A percentile compares a stretch with the other conserved stretches of the same genome.
These are phyloP conservation scores for Fusarium devonianum DNA, from an alignment of 2,329 filamentous ascomycete species.

Conservation along the genomic window DNA sequence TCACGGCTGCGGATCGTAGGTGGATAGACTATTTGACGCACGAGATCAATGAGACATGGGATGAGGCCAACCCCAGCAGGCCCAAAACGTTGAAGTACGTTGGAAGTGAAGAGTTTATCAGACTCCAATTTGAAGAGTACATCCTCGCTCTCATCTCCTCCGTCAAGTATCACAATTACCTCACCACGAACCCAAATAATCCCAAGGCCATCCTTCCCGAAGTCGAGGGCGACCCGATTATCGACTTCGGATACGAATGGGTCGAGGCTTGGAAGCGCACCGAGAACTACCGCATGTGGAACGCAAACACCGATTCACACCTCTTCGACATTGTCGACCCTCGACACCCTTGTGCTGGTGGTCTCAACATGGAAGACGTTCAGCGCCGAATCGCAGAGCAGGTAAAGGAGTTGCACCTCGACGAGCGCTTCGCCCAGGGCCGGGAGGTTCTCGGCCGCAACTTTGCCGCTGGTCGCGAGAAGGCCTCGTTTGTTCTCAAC, in stretches of 20 bases:
- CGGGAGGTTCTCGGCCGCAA: conserved; percentile 88
- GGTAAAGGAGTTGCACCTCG: conserved; percentile 90
- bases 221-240: conserved; percentile 82
- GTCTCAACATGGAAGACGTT: conserved; percentile 91
- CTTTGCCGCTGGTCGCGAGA: conserved; percentile 85
- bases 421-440: conserved; percentile 85
- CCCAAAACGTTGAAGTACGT: conserved; percentile 96
- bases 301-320: conserved; percentile 79
- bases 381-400: conserved; percentile 89
- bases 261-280: conserved; percentile 87
- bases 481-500: conserved; percentile 86
- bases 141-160: conserved; percentile 86
- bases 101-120: conserved; percentile 96
- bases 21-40: conserved; percentile 98
- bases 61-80: conserved; percentile 83
- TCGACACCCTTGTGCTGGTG: conserved; percentile 90
- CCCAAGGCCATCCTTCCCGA: conserved; percentile 68
- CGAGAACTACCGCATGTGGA: conserved; percentile 91
- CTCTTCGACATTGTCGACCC: conserved; percentile 95
- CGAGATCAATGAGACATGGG: conserved; percentile 95
- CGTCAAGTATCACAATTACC: conserved; percentile 85
- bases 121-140: conserved; percentile 97
- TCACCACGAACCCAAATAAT: conserved; percentile 74
- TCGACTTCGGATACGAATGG: conserved; percentile 85
- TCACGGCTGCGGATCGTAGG: conserved; percentile 86